phyloP scores from a whole-genome alignment of 768 basidiomycete genomes.

The Amanita rimosa region DNA sequence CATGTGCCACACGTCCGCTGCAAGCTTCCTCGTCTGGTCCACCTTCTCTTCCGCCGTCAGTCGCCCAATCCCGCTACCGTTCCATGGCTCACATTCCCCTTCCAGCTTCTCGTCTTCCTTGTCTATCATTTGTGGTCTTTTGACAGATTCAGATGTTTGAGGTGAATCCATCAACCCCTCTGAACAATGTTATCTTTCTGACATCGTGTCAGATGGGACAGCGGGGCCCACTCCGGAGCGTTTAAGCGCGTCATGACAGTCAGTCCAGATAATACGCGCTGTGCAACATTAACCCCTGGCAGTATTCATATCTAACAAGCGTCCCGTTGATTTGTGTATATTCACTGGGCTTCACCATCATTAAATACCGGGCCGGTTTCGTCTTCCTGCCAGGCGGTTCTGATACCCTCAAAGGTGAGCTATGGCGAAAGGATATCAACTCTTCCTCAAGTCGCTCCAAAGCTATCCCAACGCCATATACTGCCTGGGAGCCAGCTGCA shows the following conservation, averaged over 20 bases:
- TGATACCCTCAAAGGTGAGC: conserved; percentile 34
- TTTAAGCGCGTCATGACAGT: conserved; percentile 87
- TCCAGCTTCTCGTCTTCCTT: conserved; percentile 50
- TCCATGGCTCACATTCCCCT: neutral
- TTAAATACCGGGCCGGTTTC: conserved; percentile 69
- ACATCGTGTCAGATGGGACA: conserved; percentile 46
- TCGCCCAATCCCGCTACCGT: conserved; percentile 1
- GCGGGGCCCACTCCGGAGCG: conserved; percentile 52
- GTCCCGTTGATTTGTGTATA: conserved; percentile 51
- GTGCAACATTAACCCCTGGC: neutral
- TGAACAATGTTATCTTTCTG: too few relatives aligned
- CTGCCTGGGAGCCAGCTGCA: conserved; percentile 38
- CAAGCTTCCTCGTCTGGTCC: conserved; percentile 54
- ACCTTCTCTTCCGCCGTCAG: conserved; percentile 40
- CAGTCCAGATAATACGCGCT: conserved; percentile 11
- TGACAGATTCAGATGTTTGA: conserved; percentile 67
- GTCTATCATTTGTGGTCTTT: conserved; percentile 72
- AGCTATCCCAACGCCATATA: conserved; percentile 61
- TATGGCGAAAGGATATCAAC: too few relatives aligned
- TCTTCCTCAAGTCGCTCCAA: neutral
- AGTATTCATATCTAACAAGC: conserved; percentile 65
- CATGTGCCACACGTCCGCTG: conserved; percentile 58
- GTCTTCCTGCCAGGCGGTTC: conserved; percentile 22
- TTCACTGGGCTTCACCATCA: conserved; percentile 49
- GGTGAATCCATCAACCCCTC: conserved; percentile 22